A percentile compares a stretch with the other conserved stretches of the same genome.
Conservation (phyloP, 2,329 filamentous ascomycete genomes). For the Phialophora chinensis region DNA sequence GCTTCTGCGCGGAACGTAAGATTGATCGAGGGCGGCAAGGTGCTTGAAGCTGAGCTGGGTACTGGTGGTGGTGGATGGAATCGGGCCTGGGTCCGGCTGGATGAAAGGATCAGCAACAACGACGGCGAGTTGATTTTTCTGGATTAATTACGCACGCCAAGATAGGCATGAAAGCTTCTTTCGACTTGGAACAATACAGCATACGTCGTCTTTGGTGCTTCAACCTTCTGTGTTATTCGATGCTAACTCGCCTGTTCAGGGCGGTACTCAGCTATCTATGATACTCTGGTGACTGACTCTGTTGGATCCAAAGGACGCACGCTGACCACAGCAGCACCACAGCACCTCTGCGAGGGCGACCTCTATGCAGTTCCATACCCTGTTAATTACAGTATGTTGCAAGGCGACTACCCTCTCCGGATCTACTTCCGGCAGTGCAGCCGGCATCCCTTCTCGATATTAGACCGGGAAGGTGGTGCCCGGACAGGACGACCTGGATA, state of each 20-base stretch:
- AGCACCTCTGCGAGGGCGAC: background rate
- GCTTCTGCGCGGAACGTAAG: slow-evolving; percentile 42
- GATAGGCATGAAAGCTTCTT: slow-evolving; percentile 1
- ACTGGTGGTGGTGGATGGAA: slow-evolving; percentile 37
- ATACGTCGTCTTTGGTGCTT: background rate
- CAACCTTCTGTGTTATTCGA: background rate
- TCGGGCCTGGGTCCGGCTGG: slow-evolving; percentile 43
- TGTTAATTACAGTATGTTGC: background rate
- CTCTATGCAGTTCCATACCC: background rate
- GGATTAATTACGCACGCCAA: slow-evolving; percentile 16
- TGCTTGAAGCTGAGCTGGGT: slow-evolving; percentile 37
- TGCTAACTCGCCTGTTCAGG: background rate
- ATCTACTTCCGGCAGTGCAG: background rate
- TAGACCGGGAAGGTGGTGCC: background rate
- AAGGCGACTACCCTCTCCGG: background rate
- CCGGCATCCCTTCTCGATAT: background rate
- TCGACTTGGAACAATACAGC: background rate
- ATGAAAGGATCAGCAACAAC: slow-evolving; percentile 50
- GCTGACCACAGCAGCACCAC: background rate
- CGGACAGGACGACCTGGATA: background rate
- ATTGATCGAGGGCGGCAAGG: slow-evolving; percentile 32
- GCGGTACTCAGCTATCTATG: background rate
- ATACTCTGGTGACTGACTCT: background rate
- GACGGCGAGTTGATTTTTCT: slow-evolving; percentile 45
- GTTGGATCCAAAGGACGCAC: background rate